phyloP scores from a whole-genome alignment of 2,329 filamentous ascomycete genomes.

The Aspergillus jensenii region DNA sequence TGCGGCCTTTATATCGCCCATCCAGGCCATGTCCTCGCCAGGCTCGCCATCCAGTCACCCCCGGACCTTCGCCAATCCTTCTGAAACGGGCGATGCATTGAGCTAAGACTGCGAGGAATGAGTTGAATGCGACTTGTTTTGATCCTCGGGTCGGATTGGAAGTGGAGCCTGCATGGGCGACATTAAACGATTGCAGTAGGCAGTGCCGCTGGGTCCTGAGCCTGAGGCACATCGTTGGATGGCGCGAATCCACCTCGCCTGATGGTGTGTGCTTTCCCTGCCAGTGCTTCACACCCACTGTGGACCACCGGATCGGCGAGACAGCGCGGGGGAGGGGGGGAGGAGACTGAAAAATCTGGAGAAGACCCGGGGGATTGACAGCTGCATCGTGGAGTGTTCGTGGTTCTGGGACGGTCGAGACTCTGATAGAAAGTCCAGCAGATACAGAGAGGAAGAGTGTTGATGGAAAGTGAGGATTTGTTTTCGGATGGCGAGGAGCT shows the following conservation, averaged over 20 bases:
- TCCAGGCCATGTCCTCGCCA: background rate
- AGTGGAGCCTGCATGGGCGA: conserved; percentile 14
- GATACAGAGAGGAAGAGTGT: background rate
- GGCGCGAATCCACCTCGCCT: conserved; percentile 1
- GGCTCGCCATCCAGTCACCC: background rate
- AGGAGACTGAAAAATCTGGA: conserved; percentile 12
- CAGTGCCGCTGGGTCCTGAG: background rate
- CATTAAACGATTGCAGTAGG: background rate
- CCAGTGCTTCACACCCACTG: conserved; percentile 9
- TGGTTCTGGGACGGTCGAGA: background rate
- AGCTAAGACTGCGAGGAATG: background rate
- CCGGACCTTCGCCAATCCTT: conserved; percentile 1
- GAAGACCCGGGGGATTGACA: conserved; percentile 12
- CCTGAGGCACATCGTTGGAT: conserved; percentile 13
- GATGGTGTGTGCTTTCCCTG: conserved; percentile 2
- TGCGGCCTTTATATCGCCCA: background rate
- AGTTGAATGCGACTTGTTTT: background rate
- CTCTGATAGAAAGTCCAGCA: background rate
- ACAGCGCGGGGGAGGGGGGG: conserved; percentile 10
- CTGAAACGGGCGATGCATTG: background rate
- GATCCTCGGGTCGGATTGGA: conserved; percentile 4
- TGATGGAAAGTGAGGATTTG: background rate
- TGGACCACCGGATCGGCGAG: conserved; percentile 17
- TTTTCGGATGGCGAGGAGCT: background rate
- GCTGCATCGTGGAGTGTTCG: background rate